These are phyloP conservation scores for Lactarius sanguifluus DNA, from an alignment of 768 basidiomycete species.

Conservation along the genomic window DNA sequence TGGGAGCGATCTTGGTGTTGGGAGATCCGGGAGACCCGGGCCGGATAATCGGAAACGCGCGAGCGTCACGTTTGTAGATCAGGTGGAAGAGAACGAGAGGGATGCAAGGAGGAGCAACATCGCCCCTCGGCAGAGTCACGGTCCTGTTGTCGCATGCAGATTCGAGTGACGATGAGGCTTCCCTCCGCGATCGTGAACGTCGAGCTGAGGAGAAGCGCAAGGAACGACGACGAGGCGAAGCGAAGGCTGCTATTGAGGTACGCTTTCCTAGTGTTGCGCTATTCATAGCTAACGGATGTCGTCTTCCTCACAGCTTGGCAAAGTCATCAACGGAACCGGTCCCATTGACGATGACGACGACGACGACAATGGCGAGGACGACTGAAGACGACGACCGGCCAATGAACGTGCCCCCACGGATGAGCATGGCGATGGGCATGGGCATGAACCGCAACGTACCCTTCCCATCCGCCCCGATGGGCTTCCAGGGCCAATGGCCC, in stretches of 20 bases:
- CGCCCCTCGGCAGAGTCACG: slow-evolving; percentile 14
- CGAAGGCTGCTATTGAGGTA: slow-evolving; percentile 87
- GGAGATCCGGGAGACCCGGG: slow-evolving; percentile 31
- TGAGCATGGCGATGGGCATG: slow-evolving; percentile 41
- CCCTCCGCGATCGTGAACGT: slow-evolving; percentile 21
- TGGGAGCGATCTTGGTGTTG: slow-evolving; percentile 58
- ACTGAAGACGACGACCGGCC: slow-evolving; percentile 34
- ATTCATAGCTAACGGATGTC: background rate
- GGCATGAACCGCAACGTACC: slow-evolving; percentile 22
- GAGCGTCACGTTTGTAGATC: slow-evolving; percentile 72
- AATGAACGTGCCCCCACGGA: slow-evolving; percentile 33
- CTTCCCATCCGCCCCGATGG: slow-evolving; percentile 28
- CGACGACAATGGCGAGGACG: slow-evolving; percentile 24
- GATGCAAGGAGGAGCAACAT: slow-evolving; percentile 24
- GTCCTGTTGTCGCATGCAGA: background rate
- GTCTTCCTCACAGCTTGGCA: slow-evolving; percentile 62
- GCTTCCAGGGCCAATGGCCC: slow-evolving; percentile 38
- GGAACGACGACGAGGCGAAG: slow-evolving; percentile 76
- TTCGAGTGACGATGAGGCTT: slow-evolving; percentile 18
- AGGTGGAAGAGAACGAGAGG: slow-evolving; percentile 38
- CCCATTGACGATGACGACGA: slow-evolving; percentile 50
- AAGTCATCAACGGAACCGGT: slow-evolving; percentile 77
- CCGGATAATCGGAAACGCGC: slow-evolving; percentile 48
- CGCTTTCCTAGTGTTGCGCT: slow-evolving; percentile 30
- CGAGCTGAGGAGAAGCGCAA: slow-evolving; percentile 56